These are phyloP conservation scores for Blastobotrys petasosporus DNA, from an alignment of 1,139 yeast genomes.

Conservation along the genomic window DNA sequence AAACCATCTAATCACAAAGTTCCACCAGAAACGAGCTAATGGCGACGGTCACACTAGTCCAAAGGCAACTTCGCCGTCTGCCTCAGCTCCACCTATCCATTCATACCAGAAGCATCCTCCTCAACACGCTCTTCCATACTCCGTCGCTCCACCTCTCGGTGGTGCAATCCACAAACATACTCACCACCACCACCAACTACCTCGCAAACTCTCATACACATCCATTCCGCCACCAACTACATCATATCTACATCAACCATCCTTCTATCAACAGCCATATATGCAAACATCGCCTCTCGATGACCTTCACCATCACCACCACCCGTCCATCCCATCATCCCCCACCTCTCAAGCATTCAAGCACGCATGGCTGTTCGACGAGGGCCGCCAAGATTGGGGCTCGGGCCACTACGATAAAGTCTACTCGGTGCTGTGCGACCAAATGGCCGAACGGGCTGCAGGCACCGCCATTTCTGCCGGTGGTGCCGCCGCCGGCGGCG, in stretches of 20 bases:
- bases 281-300: slow-evolving; percentile 1
- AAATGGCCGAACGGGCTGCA: slow-evolving; percentile 1
- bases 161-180: background rate
- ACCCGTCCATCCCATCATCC: slow-evolving; percentile 1
- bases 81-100: background rate
- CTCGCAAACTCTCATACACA: no score
- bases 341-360: background rate
- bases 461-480: no score
- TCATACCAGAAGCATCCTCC: background rate
- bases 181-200: background rate
- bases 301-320: slow-evolving; percentile 6
- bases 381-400: slow-evolving; percentile 9
- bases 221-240: no score
- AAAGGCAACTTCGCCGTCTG: background rate
- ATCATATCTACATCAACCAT: no score
- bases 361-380: slow-evolving; percentile 10
- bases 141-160: background rate
- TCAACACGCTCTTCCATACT: slow-evolving; percentile 17
- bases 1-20: slow-evolving; percentile 31
- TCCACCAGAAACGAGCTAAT: slow-evolving; percentile 27
- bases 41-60: slow-evolving; percentile 6
- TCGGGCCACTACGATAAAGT: slow-evolving; percentile 21
- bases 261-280: no score
- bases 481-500: background rate
- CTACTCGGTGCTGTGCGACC: slow-evolving; percentile 15